A percentile compares a stretch with the other conserved stretches of the same genome.
Conservation (phyloP, 805 yeast genomes). For the Candida dendrica region DNA sequence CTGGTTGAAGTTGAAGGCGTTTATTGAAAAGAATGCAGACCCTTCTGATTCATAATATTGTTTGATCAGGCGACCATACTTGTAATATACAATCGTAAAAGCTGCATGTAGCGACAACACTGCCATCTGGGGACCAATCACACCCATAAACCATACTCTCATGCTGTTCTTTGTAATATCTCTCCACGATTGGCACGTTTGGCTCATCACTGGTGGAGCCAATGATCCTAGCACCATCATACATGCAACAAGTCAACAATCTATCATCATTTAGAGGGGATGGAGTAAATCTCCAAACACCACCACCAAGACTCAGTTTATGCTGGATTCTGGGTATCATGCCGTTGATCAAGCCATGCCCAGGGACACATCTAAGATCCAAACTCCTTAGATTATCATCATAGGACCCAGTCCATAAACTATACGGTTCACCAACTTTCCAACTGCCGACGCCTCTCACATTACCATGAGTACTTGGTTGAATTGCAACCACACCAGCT, state of each 20-base stretch:
- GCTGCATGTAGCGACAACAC: conserved; percentile 69
- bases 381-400: conserved; percentile 70
- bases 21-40: conserved; percentile 37
- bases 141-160: conserved; percentile 95
- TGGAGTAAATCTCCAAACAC: conserved; percentile 90
- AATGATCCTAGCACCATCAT: conserved; percentile 81
- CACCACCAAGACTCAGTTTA: conserved; percentile 68
- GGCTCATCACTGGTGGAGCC: conserved; percentile 23
- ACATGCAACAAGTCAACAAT: conserved; percentile 86
- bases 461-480: conserved; percentile 40
- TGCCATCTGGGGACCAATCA: conserved; percentile 59
- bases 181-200: conserved; percentile 22
- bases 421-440: conserved; percentile 35
- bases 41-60: conserved; percentile 9
- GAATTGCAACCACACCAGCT: conserved; percentile 86
- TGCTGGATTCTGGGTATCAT: conserved; percentile 41
- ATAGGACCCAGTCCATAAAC: conserved; percentile 83
- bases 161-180: conserved; percentile 60
- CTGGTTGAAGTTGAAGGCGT: conserved; percentile 33
- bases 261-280: conserved; percentile 34
- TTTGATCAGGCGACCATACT: conserved; percentile 44
- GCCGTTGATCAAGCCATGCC: conserved; percentile 34
- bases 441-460: conserved; percentile 29
- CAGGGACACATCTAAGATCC: conserved; percentile 55
- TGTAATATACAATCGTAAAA: conserved; percentile 85